phyloP scores from a whole-genome alignment of 108 stramenopile species.

The Fistulifera pelliculosa region DNA sequence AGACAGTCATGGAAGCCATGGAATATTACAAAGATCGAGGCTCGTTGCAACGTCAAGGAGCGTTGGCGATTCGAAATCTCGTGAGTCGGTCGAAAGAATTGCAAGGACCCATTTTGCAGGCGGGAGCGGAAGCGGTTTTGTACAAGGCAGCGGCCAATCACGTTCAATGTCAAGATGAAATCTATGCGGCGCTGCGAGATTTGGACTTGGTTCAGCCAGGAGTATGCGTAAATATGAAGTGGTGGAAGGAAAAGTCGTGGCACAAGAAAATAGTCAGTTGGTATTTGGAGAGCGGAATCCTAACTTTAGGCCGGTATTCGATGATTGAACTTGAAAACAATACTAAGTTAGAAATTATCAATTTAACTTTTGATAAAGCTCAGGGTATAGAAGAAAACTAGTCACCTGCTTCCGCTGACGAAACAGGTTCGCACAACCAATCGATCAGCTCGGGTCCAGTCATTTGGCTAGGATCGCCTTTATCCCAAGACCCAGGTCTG shows the following conservation, averaged over 20 bases:
- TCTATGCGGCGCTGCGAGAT: constrained; percentile 86
- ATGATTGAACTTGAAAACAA: too few relatives aligned
- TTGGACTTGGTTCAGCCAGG: constrained; percentile 28
- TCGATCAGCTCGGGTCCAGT: constrained; percentile 63
- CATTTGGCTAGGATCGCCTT: constrained; percentile 25
- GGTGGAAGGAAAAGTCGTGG: too few relatives aligned
- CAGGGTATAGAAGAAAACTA: too few relatives aligned
- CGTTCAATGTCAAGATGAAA: constrained; percentile 83
- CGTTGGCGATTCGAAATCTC: constrained; percentile 78
- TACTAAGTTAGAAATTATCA: too few relatives aligned
- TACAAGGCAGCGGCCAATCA: constrained; percentile 54
- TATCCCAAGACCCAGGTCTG: constrained; percentile 23
- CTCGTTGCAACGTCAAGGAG: constrained; percentile 72
- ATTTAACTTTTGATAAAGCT: too few relatives aligned
- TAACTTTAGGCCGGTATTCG: constrained; percentile 9
- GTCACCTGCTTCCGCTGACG: too few relatives aligned
- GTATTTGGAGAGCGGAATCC: constrained; percentile 5
- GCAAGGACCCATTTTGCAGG: constrained; percentile 38
- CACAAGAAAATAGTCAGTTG: neutral
- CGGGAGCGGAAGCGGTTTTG: constrained; percentile 67
- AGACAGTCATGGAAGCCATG: constrained; percentile 58
- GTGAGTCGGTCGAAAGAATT: constrained; percentile 41
- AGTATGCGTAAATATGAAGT: neutral
- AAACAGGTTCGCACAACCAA: constrained; percentile 67
- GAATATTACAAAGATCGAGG: constrained; percentile 42